A percentile compares a stretch with the other conserved stretches of the same genome.
phyloP scores from a whole-genome alignment of 78 protist species.

The Mastigamoeba balamuthi region DNA sequence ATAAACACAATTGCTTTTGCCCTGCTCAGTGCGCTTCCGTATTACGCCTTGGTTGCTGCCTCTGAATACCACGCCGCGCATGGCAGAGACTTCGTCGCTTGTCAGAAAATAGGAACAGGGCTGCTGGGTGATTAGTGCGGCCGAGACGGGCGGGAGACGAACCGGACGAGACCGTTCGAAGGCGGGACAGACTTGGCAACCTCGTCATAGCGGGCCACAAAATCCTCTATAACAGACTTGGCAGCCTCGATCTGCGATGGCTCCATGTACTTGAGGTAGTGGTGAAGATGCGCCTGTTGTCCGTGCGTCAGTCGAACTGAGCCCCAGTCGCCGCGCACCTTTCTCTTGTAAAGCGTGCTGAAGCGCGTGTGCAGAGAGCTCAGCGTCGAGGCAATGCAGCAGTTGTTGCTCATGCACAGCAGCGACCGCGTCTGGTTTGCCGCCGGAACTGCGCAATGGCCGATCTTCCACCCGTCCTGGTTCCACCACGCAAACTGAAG shows the following conservation, averaged over 20 bases:
- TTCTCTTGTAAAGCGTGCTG: conserved; percentile 4
- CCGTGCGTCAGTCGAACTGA: neutral
- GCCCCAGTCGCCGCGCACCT: neutral
- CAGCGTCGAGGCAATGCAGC: conserved; percentile 2
- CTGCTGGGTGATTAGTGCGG: too few relatives aligned
- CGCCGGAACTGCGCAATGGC: conserved; percentile 30
- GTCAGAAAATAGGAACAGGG: too few relatives aligned
- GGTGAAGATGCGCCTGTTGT: conserved; percentile 37
- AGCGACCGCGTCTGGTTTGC: conserved; percentile 15
- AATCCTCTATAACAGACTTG: neutral
- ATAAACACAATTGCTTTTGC: too few relatives aligned
- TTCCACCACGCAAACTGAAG: conserved; percentile 9
- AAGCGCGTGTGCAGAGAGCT: conserved; percentile 6
- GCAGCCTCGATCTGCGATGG: neutral
- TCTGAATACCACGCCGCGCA: too few relatives aligned
- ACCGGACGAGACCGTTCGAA: too few relatives aligned
- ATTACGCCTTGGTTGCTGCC: too few relatives aligned
- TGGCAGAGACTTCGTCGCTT: too few relatives aligned
- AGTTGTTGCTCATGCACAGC: conserved; percentile 38
- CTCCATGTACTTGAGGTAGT: conserved; percentile 28
- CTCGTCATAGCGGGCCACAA: too few relatives aligned
- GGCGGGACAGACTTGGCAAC: too few relatives aligned
- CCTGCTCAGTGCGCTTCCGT: too few relatives aligned
- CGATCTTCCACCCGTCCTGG: conserved; percentile 15
- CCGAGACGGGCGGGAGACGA: too few relatives aligned